Base-by-base conservation (phyloP, 805 yeast genomes). In the Candida koratica region DNA sequence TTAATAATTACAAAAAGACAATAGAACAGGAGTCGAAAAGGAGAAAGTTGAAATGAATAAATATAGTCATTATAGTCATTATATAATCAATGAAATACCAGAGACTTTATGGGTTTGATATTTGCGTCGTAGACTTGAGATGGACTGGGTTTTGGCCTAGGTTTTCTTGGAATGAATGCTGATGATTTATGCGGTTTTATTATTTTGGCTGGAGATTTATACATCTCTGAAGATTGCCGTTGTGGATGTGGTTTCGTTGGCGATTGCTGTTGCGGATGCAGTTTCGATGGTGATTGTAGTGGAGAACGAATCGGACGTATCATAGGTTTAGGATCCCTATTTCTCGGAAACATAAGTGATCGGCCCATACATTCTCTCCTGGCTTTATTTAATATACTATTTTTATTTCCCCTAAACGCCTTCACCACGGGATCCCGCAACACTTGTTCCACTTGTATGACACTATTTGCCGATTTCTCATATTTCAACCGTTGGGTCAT, bases 401-500 rank as follows among this genome's bases (percentile, higher is more conserved):
- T 42, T 33, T 47, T 36, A 7, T 44, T 37, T 13, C 47, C 47
- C 27, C 34, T 27, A 22, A 38, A 30, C 9, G 39, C 33, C 17
- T 49, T 38, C 2, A 58, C 54, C 1, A 57, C 54, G 4, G 65
- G 65, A 31, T 58, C 64, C 18, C 54, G 28, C n/a, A 58, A 36
- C 6, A 56, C 39, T 14, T 52, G 55, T 14, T 44, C 48, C 7
- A 59, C 63, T 17, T 57, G 33, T 5, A 53, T 61, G 10, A 71
- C 65, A 37, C 70, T 61, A 43, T 64, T 69, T 34, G 57, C 64
- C 9, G 66, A 58, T 42, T 71, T 72, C 43, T 65, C 59, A 28
- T 47, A 42, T 27, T 60, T 59, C 19, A 75, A 45, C 28, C 52
- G 52, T 37, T 60, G 61, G 6, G 71, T 71, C 41, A 71, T 60